Evolutionary conservation across 495 filamentous ascomycete genomes (phyloP).

Genomic region (Cercophora samala): DNA sequence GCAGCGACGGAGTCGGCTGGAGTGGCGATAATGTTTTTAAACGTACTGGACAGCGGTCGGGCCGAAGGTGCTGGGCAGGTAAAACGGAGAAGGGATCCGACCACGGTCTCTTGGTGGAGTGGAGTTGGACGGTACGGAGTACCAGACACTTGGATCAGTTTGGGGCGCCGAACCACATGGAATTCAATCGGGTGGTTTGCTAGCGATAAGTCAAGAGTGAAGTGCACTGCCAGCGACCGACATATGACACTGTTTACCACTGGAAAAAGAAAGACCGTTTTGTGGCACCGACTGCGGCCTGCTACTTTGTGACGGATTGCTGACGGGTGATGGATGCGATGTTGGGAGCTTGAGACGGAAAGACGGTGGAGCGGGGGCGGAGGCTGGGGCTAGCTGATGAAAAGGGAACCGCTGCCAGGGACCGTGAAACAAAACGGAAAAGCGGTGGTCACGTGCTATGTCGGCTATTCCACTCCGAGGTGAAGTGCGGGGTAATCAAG

Average conservation of each 20-base stretch:
- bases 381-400: not conserved
- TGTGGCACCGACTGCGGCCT: not conserved
- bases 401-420: not conserved
- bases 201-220: too few species aligned
- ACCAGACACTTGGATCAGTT: not conserved
- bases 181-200: too few species aligned
- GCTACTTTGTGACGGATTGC: not conserved
- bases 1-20: constrained; percentile 8
- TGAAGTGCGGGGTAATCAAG: too few species aligned
- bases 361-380: constrained; percentile 1
- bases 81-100: constrained; percentile 20
- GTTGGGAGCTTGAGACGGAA: not conserved
- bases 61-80: constrained; percentile 7
- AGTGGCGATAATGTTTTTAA: constrained; percentile 12
- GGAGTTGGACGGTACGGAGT: not conserved
- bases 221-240: not conserved
- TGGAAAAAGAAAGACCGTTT: constrained; percentile 12
- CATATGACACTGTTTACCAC: not conserved
- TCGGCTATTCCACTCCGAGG: too few species aligned
- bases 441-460: not conserved
- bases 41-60: constrained; percentile 4
- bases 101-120: not conserved
- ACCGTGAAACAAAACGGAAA: constrained; percentile 5
- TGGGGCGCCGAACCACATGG: too few species aligned
- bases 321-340: not conserved